Base-by-base conservation (phyloP, 441 rosid genomes). In the Erodium texanum region DNA sequence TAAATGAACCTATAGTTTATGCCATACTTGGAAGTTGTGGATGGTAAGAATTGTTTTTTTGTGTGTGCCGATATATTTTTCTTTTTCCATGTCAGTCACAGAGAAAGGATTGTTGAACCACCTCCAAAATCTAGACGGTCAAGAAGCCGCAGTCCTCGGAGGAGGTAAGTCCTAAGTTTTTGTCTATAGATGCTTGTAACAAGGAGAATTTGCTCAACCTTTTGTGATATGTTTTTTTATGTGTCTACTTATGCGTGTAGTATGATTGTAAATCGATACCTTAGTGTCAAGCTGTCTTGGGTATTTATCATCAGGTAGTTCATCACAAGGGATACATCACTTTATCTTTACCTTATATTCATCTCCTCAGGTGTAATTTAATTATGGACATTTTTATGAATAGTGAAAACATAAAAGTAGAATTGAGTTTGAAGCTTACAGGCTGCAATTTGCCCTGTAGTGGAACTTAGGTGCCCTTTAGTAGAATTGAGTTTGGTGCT, bases 141-240 rank as follows among this genome's bases (percentile, higher is more conserved):
- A 18, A 83, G 70, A 68, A 86, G 91, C 61, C 84, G 82, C 68
- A 86, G 89, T 69, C 91, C 91, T 64, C 75, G 82, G 14, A 78
- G 59, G 68, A 82, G 82, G 87, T 82, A 72, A 64, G 11, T 27
- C 23, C 7, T 56, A 18, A 56, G 4, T 22, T 7, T 7, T 7
- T 54, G 23, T 32, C n/a, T 34, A 5, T 9, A 3, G 65, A 29
- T 48, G 24, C 10, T 7, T n/a, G 50, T 56, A 18, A 56, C 22
- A 20, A 34, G 3, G 50, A 27, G 23, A 48, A 48, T 11, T 18
- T 62, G 66, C 66, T 27, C 58, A 38, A 59, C 7, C 63, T 41
- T 64, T 62, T 22, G 29, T 2, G 59, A 10, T 23, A 0, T 19
- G 48, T 50, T 16, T 3, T 1, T 14, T 56, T 8, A 7, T 3